Evolutionary conservation across 2,329 filamentous ascomycete genomes (phyloP).

Genomic region (Colletotrichum lentis): DNA sequence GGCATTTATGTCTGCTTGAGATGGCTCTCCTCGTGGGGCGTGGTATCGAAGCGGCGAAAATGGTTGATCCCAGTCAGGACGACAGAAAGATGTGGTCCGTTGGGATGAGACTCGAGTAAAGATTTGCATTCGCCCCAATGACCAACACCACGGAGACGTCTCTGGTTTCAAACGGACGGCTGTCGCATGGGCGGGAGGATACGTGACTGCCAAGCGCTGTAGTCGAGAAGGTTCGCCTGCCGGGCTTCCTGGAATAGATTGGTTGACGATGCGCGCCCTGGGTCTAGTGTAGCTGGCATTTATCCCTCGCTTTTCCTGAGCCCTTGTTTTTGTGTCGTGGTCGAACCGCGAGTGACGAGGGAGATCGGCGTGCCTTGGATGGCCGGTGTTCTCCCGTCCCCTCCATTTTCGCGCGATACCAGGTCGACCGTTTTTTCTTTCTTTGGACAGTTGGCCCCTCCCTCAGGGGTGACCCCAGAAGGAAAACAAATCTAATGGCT

Average conservation of each 20-base stretch:
- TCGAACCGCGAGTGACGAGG: slow-evolving; percentile 21
- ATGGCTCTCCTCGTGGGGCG: slow-evolving; percentile 35
- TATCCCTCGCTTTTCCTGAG: slow-evolving; percentile 26
- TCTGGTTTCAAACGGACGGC: slow-evolving; percentile 38
- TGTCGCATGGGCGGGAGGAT: slow-evolving; percentile 37
- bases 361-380: slow-evolving; percentile 35
- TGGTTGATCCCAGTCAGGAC: slow-evolving; percentile 37
- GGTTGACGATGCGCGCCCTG: slow-evolving; percentile 24
- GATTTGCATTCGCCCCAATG: slow-evolving; percentile 39
- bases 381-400: slow-evolving; percentile 29
- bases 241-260: slow-evolving; percentile 35
- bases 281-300: slow-evolving; percentile 27
- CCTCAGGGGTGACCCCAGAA: slow-evolving; percentile 39
- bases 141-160: slow-evolving; percentile 35
- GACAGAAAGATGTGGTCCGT: slow-evolving; percentile 31
- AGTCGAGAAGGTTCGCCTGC: slow-evolving; percentile 35
- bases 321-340: slow-evolving; percentile 4
- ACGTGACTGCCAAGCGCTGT: slow-evolving; percentile 38
- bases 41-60: slow-evolving; percentile 28
- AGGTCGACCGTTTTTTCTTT: slow-evolving; percentile 26
- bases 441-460: slow-evolving; percentile 35
- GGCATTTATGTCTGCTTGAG: slow-evolving; percentile 40
- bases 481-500: slow-evolving; percentile 29
- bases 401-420: slow-evolving; percentile 34
- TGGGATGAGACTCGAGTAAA: slow-evolving; percentile 35